Base-by-base conservation (phyloP, 2,329 filamentous ascomycete genomes). In the Hymenoscyphus infarciens region DNA sequence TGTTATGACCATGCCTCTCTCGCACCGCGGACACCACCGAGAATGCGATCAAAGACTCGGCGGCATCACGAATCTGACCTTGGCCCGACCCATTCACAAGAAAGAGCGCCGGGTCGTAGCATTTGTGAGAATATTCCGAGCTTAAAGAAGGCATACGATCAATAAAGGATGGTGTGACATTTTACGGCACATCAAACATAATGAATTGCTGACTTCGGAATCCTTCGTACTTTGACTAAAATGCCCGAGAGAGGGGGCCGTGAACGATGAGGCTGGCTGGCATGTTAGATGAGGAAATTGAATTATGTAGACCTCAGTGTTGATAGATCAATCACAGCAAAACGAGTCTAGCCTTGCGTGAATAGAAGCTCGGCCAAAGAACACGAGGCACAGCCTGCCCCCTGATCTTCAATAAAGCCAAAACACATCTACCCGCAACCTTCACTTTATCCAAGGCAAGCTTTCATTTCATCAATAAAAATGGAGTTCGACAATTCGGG, bases 401-500 rank as follows among this genome's bases (percentile, higher is more conserved):
- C 19, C 22, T 25, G 19, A 25, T 25, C 4, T 22, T 52, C 25
- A 22, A 52, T 25, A 52, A 22, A 52, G n/a, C 42, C 45, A 52
- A 52, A 13, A 25, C 8, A 52, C 25, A 8, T 52, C 42, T 52
- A 52, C 22, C 19, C 5, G 45, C 45, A 52, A 52, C 11, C n/a
- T 49, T 22, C 8, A 22, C 25, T 52, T 25, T 52, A 25, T 52
- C 19, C 19, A 52, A 13, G 19, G 25, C 45, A 52, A 52, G n/a
- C 19, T 52, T 22, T 52, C 19, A 52, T 52, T 52, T 27, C 22
- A 22, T 25, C 45, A 52, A 52, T 22, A 27, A 27, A 39, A 33
- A 60, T 60, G 59, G 49, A 60, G 33, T 60, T 60, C 16, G 49
- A 54, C 31, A 60, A 60, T 33, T 42, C 45, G n/a, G 59, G 59